Base-by-base conservation (phyloP, 2,329 filamentous ascomycete species). In the Diaporthe humulicola region DNA sequence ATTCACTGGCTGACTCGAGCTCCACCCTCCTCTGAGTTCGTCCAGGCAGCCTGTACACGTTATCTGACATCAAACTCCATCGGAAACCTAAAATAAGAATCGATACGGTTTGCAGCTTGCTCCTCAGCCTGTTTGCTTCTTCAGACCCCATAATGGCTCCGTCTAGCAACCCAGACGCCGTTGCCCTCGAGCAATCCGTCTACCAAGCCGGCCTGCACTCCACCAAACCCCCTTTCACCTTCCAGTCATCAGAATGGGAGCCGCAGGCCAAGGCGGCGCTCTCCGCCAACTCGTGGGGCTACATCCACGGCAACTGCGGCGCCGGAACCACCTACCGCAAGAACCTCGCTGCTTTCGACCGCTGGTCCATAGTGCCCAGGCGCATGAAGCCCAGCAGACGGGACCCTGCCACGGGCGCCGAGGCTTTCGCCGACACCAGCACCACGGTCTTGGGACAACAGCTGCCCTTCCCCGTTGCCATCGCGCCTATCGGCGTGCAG, bases 401-500 rank as follows among this genome's bases (percentile, higher is more conserved):
- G 17, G 74, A 75, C 58, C 56, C 56, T 9, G 45, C 17, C 0
- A 33, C 36, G 0, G 71, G 74, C 33, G 40, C 45, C 42, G 71
- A 74, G 40, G 67, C 60, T 28, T 76, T 74, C 36, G 28, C 72
- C 17, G 71, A 74, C 77, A 87, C 88, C 0, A 80, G 80, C 5
- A 88, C 90, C 1, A 87, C 82, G 14, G 90, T 93, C 42, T 83
- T 93, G 1, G 91, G 90, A 0, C 80, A 83, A 6, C 7, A 28
- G n/a, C 85, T 88, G 73, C 85, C 84, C 40, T 83, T 90, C 4
- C 92, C 92, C 0, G 85, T 94, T 38, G 93, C 93, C 80, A 88
- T 90, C 76, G 88, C 90, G 45, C 92, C 92, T 0, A 90, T 92
- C 2, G 90, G 90, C 2, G 91, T 93, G 88, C 91, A 90, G 4